Evolutionary conservation across 345 rosid species (phyloP).

Genomic region (Acer campestre): DNA sequence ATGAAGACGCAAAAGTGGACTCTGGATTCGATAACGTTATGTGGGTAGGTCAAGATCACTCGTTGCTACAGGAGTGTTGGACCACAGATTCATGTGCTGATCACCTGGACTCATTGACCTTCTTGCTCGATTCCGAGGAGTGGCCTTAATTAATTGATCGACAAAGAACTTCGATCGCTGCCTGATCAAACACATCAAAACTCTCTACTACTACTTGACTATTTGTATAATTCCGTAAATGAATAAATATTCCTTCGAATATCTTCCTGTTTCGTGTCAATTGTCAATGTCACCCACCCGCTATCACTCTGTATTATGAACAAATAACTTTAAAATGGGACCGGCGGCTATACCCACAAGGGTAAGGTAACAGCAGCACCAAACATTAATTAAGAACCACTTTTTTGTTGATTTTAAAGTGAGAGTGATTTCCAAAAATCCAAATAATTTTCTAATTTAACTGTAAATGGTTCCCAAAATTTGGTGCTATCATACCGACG

Average conservation of each 20-base stretch:
- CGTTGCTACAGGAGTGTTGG: slow-evolving; percentile 22
- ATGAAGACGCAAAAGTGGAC: neutral
- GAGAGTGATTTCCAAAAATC: too few species aligned
- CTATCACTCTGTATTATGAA: too few species aligned
- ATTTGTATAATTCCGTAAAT: too few species aligned
- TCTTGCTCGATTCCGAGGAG: slow-evolving; percentile 38
- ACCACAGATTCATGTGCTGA: slow-evolving; percentile 11
- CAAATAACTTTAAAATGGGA: too few species aligned
- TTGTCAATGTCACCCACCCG: neutral
- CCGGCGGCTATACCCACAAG: too few species aligned
- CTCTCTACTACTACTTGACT: neutral
- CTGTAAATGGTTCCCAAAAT: too few species aligned
- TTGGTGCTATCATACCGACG: too few species aligned
- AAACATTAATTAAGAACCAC: too few species aligned
- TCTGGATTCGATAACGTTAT: neutral
- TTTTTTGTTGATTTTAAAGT: too few species aligned
- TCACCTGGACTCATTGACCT: slow-evolving; percentile 39
- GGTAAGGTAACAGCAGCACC: too few species aligned
- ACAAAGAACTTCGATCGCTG: neutral
- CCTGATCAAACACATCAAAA: neutral
- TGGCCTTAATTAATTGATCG: slow-evolving; percentile 24
- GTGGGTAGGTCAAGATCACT: neutral
- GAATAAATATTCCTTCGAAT: neutral
- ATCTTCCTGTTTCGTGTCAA: neutral
- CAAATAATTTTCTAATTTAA: too few species aligned